A percentile compares a stretch with the other conserved stretches of the same genome.
Conservation (phyloP, 2,329 filamentous ascomycete species). For the Dothistroma septosporum region DNA sequence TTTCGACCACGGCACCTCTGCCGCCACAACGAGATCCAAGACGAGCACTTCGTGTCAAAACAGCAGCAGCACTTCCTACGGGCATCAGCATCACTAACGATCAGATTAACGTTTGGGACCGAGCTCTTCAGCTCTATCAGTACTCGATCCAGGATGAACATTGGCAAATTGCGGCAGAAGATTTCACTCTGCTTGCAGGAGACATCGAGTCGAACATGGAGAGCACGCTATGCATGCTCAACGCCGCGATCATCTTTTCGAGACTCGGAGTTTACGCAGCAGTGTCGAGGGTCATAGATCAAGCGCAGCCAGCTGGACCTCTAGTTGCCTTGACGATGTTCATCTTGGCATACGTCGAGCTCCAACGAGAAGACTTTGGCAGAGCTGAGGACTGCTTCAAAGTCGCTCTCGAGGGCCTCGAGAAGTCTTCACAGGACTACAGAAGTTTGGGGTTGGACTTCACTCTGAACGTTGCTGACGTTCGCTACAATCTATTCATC, state of each 20-base stretch:
- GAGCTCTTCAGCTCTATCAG: constrained; percentile 28
- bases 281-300: constrained; percentile 19
- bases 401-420: constrained; percentile 6
- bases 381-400: constrained; percentile 21
- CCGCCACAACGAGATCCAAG: constrained; percentile 1
- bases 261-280: constrained; percentile 24
- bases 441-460: constrained; percentile 19
- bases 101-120: constrained; percentile 25
- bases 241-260: constrained; percentile 27
- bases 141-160: constrained; percentile 23
- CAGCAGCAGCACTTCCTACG: not conserved
- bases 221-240: constrained; percentile 22
- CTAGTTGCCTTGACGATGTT: constrained; percentile 20
- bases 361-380: constrained; percentile 18
- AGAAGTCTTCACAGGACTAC: constrained; percentile 9
- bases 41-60: not conserved
- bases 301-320: constrained; percentile 14
- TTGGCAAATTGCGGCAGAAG: constrained; percentile 24
- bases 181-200: constrained; percentile 21
- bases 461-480: constrained; percentile 10
- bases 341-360: constrained; percentile 25
- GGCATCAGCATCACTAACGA: not conserved
- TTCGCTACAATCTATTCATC: constrained; percentile 7
- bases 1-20: not conserved
- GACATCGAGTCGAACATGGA: constrained; percentile 8